Percentiles rank a stretch among this genome's conserved stretches.
Conservation (phyloP, 352 stramenopile species). For the Thalassiosira livingstoniorum region DNA sequence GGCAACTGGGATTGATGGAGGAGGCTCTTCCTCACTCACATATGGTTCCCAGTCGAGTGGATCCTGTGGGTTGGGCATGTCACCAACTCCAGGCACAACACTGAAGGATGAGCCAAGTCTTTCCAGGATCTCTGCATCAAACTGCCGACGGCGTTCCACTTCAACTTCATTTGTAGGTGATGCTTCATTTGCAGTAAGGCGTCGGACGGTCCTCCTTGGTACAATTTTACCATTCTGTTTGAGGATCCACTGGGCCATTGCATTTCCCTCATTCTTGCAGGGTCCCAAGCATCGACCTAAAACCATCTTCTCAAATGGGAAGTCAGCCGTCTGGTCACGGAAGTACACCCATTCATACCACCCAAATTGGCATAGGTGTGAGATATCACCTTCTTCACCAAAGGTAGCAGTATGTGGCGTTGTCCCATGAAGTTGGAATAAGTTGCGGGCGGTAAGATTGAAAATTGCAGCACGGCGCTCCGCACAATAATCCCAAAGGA, state of each 20-base stretch:
- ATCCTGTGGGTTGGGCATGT: not conserved
- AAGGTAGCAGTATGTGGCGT: constrained; percentile 26
- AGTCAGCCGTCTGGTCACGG: not conserved
- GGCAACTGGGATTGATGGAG: constrained; percentile 20
- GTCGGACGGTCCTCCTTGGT: constrained; percentile 3
- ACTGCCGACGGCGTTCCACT: constrained; percentile 15
- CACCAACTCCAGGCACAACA: not conserved
- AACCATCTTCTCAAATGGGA: constrained; percentile 23
- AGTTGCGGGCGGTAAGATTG: constrained; percentile 41
- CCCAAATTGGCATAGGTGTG: constrained; percentile 27
- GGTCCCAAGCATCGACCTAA: constrained; percentile 55
- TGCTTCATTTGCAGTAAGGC: constrained; percentile 32
- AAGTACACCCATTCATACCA: constrained; percentile 62
- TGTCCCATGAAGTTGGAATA: constrained; percentile 34
- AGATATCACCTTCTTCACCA: constrained; percentile 36
- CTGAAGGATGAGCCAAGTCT: constrained; percentile 29
- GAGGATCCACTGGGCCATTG: constrained; percentile 38
- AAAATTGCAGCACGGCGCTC: constrained; percentile 35
- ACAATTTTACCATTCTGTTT: constrained; percentile 42
- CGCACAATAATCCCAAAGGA: constrained; percentile 55
- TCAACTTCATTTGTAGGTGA: constrained; percentile 30
- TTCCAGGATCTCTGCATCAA: constrained; percentile 12
- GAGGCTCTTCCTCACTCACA: constrained; percentile 9
- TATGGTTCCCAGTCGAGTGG: not conserved
- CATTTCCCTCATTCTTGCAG: constrained; percentile 38